A percentile compares a stretch with the other conserved stretches of the same genome.
Evolutionary conservation across 345 rosid genomes (phyloP).

Genomic region (Nasturtium officinale): DNA sequence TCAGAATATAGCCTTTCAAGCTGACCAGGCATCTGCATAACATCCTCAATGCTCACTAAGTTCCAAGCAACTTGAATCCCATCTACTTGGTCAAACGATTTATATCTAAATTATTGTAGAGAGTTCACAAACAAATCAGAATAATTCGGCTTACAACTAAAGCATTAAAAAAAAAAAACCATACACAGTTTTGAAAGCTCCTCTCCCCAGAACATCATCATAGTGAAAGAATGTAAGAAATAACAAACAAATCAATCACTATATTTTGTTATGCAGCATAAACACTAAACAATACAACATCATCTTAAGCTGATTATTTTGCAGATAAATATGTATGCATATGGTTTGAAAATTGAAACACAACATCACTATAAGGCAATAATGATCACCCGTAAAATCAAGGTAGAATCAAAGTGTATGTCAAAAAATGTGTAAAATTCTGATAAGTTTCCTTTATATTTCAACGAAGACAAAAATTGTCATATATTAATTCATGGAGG

Average conservation of each 20-base stretch:
- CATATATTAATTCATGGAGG: not conserved
- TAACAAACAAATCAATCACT: slow-evolving; percentile 8
- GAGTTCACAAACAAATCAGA: not conserved
- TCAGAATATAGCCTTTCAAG: slow-evolving; percentile 81
- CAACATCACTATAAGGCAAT: not conserved
- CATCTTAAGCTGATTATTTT: not conserved
- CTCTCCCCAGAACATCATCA: slow-evolving; percentile 85
- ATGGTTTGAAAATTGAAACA: not conserved
- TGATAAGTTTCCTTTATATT: no score
- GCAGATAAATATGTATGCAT: not conserved
- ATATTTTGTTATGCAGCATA: not conserved
- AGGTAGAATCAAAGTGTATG: not conserved
- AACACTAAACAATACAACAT: not conserved
- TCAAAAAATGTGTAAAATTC: no score
- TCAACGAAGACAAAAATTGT: not conserved
- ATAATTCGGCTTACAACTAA: not conserved
- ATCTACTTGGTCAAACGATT: slow-evolving; percentile 83
- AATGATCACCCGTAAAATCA: not conserved
- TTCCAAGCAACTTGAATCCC: slow-evolving; percentile 98
- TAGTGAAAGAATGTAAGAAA: slow-evolving; percentile 52
- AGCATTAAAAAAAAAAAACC: slow-evolving; percentile 26
- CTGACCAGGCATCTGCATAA: slow-evolving; percentile 71
- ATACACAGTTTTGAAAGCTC: slow-evolving; percentile 99
- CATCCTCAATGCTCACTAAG: slow-evolving; percentile 74
- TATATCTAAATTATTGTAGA: slow-evolving; percentile 50